Evolutionary conservation across 495 filamentous ascomycete genomes (phyloP).

Genomic region (Evernia prunastri): DNA sequence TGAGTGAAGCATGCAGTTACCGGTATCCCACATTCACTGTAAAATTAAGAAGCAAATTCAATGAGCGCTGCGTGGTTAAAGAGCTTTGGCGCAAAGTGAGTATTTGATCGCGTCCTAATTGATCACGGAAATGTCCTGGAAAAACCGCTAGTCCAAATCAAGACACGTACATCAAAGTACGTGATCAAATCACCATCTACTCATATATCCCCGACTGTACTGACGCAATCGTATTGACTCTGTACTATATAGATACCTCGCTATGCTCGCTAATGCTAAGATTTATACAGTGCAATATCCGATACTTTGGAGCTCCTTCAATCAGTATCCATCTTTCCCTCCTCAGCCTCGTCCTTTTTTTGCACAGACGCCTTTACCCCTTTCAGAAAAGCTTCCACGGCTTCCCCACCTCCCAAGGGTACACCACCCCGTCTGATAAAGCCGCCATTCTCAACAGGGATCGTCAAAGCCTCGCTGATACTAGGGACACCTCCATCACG

Average conservation of each 20-base stretch:
- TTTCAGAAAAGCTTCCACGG: conserved; percentile 82
- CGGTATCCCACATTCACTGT: neutral
- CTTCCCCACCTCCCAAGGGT: conserved; percentile 81
- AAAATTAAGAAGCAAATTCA: neutral
- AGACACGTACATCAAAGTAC: neutral
- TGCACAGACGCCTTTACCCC: conserved; percentile 76
- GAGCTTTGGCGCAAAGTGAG: conserved; percentile 13
- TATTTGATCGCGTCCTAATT: conserved; percentile 1
- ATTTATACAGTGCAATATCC: neutral
- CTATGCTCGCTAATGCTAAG: neutral
- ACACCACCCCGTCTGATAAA: conserved; percentile 63
- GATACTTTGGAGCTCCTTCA: conserved; percentile 20
- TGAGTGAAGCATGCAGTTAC: neutral
- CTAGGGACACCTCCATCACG: conserved; percentile 88
- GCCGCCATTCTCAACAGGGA: conserved; percentile 76
- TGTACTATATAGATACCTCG: neutral
- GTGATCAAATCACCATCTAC: neutral
- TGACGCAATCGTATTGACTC: neutral
- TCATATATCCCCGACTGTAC: neutral
- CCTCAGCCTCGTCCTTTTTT: conserved; percentile 40
- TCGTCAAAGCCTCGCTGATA: conserved; percentile 75
- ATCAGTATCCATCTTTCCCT: conserved; percentile 45
- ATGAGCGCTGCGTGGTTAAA: neutral
- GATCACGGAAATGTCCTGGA: neutral
- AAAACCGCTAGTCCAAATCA: neutral